Evolutionary conservation across 2,329 filamentous ascomycete species (phyloP), one percentile per base, ranked within the genome.

Genomic region (Phoma herbarum): DNA sequence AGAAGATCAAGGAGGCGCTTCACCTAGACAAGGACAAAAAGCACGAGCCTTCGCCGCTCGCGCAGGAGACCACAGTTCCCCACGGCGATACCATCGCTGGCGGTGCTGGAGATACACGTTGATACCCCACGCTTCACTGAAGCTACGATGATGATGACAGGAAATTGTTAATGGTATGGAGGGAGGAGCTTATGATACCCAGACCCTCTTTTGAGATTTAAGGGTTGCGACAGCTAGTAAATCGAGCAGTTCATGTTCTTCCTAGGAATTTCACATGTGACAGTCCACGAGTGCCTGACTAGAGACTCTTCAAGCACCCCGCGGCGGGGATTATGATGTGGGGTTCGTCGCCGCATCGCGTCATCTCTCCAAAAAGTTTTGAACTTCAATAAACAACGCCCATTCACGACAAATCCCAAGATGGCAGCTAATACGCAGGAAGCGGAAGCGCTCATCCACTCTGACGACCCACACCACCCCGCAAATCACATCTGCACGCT

Each of bases 401-500:
- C 18, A 20, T 47, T 23, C 16, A 33, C 22, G 11, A 42, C 37
- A 46, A 18, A 47, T 41, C 9, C 31, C 55, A 65, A 33, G n/a
- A 73, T 73, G 70, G 42, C 28, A 18, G 57, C 59, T 48, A 63
- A 58, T 29, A 47, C 57, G 43, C 60, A 65, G 26, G 68, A 71
- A 8, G 60, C 66, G 10, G 85, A 88, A 65, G 81, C 84, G 53
- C 81, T 89, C 65, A 80, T 89, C 55, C 81, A 78, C 62, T 89
- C 86, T 2, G 66, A 79, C 28, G 88, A 97, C 75, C 89, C 90
- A 5, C 82, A 92, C 60, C 95, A 99, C 79, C 95, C 95, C 22
- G 93, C 95, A 66, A 99, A 99, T 80, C 85, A 96, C 70, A 97
- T 97, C 67, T 95, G 93, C 63, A 89, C 91, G 46, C 86, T 99